Percentiles rank a stretch among this genome's conserved stretches.
phyloP scores from a whole-genome alignment of 1,284 basidiomycete species.

The Gomphus bonarii region DNA sequence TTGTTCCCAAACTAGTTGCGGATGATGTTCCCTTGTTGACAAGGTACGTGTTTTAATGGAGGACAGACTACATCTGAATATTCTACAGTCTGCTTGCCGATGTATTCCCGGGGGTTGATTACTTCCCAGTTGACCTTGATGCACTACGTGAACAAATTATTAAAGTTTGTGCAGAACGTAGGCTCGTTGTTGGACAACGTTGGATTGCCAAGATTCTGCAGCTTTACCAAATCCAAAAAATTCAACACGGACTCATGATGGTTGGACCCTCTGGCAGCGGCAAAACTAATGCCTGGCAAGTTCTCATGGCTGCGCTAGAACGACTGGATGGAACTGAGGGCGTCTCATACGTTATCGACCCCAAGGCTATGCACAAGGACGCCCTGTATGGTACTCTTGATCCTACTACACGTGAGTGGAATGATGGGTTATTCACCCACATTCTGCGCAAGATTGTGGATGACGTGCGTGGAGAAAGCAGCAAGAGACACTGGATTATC shows the following conservation, averaged over 20 bases:
- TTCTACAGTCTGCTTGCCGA: slow-evolving; percentile 76
- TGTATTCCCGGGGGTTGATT: slow-evolving; percentile 95
- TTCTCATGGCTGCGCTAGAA: slow-evolving; percentile 85
- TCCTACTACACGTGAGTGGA: slow-evolving; percentile 98
- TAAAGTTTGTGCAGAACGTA: slow-evolving; percentile 80
- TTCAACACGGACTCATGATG: slow-evolving; percentile 99
- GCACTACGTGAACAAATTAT: slow-evolving; percentile 77
- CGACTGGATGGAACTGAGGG: slow-evolving; percentile 89
- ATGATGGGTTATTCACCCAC: slow-evolving; percentile 97
- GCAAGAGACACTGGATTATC: slow-evolving; percentile 98
- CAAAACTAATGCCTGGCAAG: slow-evolving; percentile 96
- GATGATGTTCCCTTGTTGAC: slow-evolving; percentile 94
- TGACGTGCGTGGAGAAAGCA: slow-evolving; percentile 95
- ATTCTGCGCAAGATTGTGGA: slow-evolving; percentile 97
- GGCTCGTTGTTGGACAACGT: slow-evolving; percentile 75
- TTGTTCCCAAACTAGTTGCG: slow-evolving; percentile 95
- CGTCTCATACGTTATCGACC: slow-evolving; percentile 94
- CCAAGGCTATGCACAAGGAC: slow-evolving; percentile 99
- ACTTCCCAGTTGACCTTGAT: slow-evolving; percentile 82
- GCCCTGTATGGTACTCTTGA: slow-evolving; percentile 96
- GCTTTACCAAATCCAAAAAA: slow-evolving; percentile 98
- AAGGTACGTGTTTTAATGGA: slow-evolving; percentile 39
- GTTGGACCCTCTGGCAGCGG: slow-evolving; percentile 96
- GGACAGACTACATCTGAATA: slow-evolving; percentile 10
- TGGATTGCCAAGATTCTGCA: slow-evolving; percentile 98